phyloP scores from a whole-genome alignment of 2,329 filamentous ascomycete species.

The Cercospora sp. region DNA sequence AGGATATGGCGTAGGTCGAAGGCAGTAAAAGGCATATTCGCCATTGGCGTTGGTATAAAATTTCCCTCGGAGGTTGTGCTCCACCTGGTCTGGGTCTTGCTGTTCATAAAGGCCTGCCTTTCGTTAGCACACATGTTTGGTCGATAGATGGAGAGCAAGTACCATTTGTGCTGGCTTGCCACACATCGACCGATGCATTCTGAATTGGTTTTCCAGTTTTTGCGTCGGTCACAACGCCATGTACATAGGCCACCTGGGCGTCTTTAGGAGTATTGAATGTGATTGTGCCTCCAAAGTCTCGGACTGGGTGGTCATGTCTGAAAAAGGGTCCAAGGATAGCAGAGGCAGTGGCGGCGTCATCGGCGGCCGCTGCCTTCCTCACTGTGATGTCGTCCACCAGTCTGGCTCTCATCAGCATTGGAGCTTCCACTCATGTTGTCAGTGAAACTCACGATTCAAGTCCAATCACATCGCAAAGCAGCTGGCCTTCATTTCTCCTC shows the following conservation, averaged over 20 bases:
- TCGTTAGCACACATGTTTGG: background rate
- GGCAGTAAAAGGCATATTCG: conserved; percentile 27
- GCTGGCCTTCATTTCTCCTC: conserved; percentile 63
- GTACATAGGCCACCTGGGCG: conserved; percentile 62
- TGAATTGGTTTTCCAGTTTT: conserved; percentile 64
- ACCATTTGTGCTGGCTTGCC: conserved; percentile 73
- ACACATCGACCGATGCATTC: conserved; percentile 70
- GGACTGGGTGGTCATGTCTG: conserved; percentile 68
- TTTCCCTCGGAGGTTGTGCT: conserved; percentile 72
- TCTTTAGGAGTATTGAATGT: conserved; percentile 51
- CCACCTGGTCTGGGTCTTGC: conserved; percentile 68
- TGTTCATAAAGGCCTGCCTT: conserved; percentile 59
- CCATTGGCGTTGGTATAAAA: conserved; percentile 61
- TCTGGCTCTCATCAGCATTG: conserved; percentile 54
- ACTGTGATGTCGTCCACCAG: conserved; percentile 78
- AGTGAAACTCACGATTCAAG: conserved; percentile 49
- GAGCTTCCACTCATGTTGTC: no score
- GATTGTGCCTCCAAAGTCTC: conserved; percentile 69
- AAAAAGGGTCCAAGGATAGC: conserved; percentile 86
- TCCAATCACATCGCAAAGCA: conserved; percentile 60
- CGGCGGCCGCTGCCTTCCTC: conserved; percentile 57
- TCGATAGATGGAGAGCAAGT: background rate
- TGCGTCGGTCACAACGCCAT: conserved; percentile 61
- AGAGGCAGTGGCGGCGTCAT: conserved; percentile 62
- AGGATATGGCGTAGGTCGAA: conserved; percentile 32